These are phyloP conservation scores for Aspergillus fijiensis DNA, from an alignment of 2,329 filamentous ascomycete genomes.

Conservation along the genomic window DNA sequence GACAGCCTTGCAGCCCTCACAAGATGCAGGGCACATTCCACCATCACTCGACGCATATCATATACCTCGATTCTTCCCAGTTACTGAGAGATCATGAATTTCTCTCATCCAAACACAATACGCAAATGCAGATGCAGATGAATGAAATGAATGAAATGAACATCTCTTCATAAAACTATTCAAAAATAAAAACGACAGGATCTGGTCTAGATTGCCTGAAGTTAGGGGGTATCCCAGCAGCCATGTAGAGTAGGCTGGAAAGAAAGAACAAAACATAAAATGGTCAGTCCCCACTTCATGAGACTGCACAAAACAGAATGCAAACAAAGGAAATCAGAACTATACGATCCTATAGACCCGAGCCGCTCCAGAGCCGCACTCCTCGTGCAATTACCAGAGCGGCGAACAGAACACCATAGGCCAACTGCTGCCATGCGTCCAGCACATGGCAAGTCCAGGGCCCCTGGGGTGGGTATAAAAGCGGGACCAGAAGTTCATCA, in stretches of 20 bases:
- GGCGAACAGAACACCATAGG: conserved; percentile 9
- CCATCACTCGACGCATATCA: no score
- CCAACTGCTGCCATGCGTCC: conserved; percentile 19
- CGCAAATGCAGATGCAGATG: neutral
- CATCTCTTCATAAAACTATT: conserved; percentile 12
- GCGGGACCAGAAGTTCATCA: neutral
- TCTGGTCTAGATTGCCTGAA: conserved; percentile 16
- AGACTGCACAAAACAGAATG: conserved; percentile 15
- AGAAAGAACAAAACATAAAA: conserved; percentile 15
- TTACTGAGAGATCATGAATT: no score
- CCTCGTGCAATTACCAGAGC: conserved; percentile 3
- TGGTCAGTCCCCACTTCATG: conserved; percentile 6
- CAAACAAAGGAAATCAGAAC: conserved; percentile 11
- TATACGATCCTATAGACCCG: neutral
- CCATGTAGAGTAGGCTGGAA: conserved; percentile 13
- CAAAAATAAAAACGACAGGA: conserved; percentile 5
- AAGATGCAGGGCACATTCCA: neutral
- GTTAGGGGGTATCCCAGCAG: conserved; percentile 32
- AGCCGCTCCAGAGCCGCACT: neutral
- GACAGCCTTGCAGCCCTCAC: neutral
- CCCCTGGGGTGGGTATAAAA: conserved; percentile 1
- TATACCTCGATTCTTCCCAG: no score
- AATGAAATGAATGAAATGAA: neutral
- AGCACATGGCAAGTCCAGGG: conserved; percentile 22
- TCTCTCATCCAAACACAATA: neutral